These are phyloP conservation scores for Clonostachys chloroleuca DNA, from an alignment of 2,329 filamentous ascomycete species.

Conservation along the genomic window DNA sequence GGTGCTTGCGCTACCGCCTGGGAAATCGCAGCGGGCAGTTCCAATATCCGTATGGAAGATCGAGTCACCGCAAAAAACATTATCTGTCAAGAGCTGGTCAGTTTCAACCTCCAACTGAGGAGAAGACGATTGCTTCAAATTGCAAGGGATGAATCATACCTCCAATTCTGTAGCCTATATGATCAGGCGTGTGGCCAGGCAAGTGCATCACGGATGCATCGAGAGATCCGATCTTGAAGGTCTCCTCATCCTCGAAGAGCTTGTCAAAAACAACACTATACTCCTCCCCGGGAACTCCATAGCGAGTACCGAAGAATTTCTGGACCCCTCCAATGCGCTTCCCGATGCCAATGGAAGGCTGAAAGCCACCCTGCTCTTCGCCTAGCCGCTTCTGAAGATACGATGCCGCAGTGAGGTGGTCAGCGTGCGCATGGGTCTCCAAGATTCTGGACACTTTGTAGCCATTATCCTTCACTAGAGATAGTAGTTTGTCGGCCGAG, in stretches of 20 bases:
- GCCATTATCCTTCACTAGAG: conserved; percentile 29
- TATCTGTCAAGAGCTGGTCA: conserved; percentile 11
- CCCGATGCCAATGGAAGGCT: conserved; percentile 48
- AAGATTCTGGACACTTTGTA: conserved; percentile 49
- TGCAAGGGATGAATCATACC: conserved; percentile 13
- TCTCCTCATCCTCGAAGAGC: conserved; percentile 48
- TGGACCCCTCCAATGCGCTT: conserved; percentile 49
- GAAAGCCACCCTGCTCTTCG: conserved; percentile 17
- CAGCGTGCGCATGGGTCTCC: conserved; percentile 59
- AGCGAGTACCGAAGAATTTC: conserved; percentile 38
- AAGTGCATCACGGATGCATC: conserved; percentile 44
- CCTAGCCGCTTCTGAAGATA: conserved; percentile 47
- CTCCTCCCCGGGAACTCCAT: conserved; percentile 37
- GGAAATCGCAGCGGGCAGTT: conserved; percentile 44
- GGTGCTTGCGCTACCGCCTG: conserved; percentile 33
- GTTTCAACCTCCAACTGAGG: background rate
- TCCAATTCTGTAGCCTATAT: conserved; percentile 53
- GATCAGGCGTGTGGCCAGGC: conserved; percentile 57
- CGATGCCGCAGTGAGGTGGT: conserved; percentile 54
- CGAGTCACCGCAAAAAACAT: conserved; percentile 44
- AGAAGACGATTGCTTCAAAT: too few relatives aligned
- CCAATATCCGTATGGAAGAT: conserved; percentile 43
- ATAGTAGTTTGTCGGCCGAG: conserved; percentile 47
- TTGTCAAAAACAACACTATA: conserved; percentile 43
- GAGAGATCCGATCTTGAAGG: conserved; percentile 43